Percentiles rank a stretch among this genome's conserved stretches.
These are phyloP conservation scores for Castanopsis chinensis DNA, from an alignment of 306 rosid genomes.

Conservation along the genomic window DNA sequence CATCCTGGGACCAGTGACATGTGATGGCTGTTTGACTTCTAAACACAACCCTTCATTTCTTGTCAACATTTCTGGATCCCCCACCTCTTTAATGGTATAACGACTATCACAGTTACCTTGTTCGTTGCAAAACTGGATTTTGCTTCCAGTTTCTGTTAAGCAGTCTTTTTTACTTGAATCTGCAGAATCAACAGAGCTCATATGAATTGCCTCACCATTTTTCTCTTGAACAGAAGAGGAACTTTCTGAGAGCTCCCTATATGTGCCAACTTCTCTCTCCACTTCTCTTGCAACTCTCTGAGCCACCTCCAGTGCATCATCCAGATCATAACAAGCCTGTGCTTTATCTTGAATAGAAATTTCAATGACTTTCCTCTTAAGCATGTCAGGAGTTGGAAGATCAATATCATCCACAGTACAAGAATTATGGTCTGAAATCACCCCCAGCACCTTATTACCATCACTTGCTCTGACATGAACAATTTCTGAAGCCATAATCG, in stretches of 20 bases:
- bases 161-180: slow-evolving; percentile 24
- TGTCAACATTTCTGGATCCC: not conserved
- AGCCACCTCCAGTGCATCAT: slow-evolving; percentile 28
- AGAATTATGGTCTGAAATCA: slow-evolving; percentile 2
- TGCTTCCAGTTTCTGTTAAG: slow-evolving; percentile 21
- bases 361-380: slow-evolving; percentile 17
- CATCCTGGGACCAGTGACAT: not conserved
- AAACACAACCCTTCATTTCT: slow-evolving; percentile 8
- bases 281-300: slow-evolving; percentile 26
- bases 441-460: slow-evolving; percentile 12
- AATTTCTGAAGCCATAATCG: slow-evolving; percentile 3
- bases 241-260: slow-evolving; percentile 26
- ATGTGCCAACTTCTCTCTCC: slow-evolving; percentile 18
- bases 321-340: slow-evolving; percentile 10
- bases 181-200: slow-evolving; percentile 27
- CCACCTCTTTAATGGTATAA: not conserved
- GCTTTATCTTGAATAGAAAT: slow-evolving; percentile 6
- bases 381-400: slow-evolving; percentile 5
- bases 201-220: slow-evolving; percentile 15
- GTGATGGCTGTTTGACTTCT: slow-evolving; percentile 15
- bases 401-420: not conserved
- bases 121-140: slow-evolving; percentile 5
- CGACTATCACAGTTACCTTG: slow-evolving; percentile 9
- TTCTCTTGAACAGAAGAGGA: slow-evolving; percentile 27
- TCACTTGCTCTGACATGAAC: slow-evolving; percentile 10